phyloP scores from a whole-genome alignment of 1,284 basidiomycete genomes.

The Leccinum brunneo-olivaceum region DNA sequence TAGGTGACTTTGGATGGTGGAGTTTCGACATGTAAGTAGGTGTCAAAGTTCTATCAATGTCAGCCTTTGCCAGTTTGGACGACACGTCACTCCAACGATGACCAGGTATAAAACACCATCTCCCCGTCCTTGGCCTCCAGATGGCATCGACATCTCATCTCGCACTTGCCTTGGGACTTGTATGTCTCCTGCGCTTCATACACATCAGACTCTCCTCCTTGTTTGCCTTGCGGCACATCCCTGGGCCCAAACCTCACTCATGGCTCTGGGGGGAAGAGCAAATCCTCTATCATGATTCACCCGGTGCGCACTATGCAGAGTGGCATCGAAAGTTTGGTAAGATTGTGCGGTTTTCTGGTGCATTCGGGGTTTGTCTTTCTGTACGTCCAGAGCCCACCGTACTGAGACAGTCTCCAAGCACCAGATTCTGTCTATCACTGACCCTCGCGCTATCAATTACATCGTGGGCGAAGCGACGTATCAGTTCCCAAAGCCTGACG shows the following conservation, averaged over 20 bases:
- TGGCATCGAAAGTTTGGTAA: constrained; percentile 50
- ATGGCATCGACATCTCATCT: constrained; percentile 18
- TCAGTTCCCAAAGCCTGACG: constrained; percentile 51
- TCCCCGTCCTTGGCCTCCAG: neutral
- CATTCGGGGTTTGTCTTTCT: constrained; percentile 39
- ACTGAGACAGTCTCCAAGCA: constrained; percentile 32
- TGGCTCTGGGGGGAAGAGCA: constrained; percentile 55
- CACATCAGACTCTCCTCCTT: constrained; percentile 25
- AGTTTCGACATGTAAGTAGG: constrained; percentile 24
- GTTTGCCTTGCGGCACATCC: constrained; percentile 35
- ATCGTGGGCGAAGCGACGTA: constrained; percentile 48
- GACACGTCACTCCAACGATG: constrained; percentile 11
- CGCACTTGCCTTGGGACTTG: constrained; percentile 12
- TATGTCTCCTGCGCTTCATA: constrained; percentile 15
- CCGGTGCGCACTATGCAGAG: constrained; percentile 42
- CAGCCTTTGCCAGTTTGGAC: constrained; percentile 7
- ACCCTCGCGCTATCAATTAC: constrained; percentile 44
- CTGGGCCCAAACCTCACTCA: constrained; percentile 42
- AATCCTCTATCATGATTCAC: constrained; percentile 40
- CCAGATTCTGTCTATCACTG: constrained; percentile 48
- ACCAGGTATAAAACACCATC: constrained; percentile 12
- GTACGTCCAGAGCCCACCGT: neutral
- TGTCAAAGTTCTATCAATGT: constrained; percentile 4
- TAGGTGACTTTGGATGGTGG: constrained; percentile 24
- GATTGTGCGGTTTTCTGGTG: constrained; percentile 47